phyloP scores from a whole-genome alignment of 78 protist species.

The Dictyostelium intermedium region DNA sequence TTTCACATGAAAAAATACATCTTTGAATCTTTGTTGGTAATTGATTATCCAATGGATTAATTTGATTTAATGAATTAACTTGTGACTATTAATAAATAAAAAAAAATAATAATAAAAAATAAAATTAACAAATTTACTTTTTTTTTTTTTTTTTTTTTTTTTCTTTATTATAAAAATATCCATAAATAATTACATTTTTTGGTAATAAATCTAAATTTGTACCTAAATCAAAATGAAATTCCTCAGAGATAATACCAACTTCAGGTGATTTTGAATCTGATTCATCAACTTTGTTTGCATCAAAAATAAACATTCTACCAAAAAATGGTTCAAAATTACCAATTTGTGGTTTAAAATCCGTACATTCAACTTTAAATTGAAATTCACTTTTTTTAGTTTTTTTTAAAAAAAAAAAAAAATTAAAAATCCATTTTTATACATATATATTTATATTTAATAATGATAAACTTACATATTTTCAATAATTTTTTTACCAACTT shows the following conservation, averaged over 20 bases:
- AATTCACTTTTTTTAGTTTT: neutral
- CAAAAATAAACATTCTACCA: slow-evolving; percentile 79
- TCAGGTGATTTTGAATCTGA: neutral
- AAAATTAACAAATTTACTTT: neutral
- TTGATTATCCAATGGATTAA: slow-evolving; percentile 45
- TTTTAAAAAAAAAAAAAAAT: neutral
- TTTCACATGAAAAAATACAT: slow-evolving; percentile 19
- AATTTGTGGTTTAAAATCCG: slow-evolving; percentile 35
- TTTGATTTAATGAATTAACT: neutral
- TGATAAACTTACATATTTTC: slow-evolving; percentile 7
- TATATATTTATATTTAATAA: neutral
- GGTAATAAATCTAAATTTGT: slow-evolving; percentile 39
- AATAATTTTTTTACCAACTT: neutral
- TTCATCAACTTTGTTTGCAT: slow-evolving; percentile 20
- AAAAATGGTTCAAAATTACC: slow-evolving; percentile 81
- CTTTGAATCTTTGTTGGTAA: slow-evolving; percentile 15
- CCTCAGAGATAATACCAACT: slow-evolving; percentile 37
- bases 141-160: neutral
- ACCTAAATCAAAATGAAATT: slow-evolving; percentile 72
- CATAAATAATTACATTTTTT: slow-evolving; percentile 13
- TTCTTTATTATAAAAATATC: no score
- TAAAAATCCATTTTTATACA: neutral
- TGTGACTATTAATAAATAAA: neutral
- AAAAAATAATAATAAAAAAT: neutral
- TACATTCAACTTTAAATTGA: slow-evolving; percentile 40